Conservation (phyloP, 2,329 filamentous ascomycete genomes). For the Juglanconis juglandina region DNA sequence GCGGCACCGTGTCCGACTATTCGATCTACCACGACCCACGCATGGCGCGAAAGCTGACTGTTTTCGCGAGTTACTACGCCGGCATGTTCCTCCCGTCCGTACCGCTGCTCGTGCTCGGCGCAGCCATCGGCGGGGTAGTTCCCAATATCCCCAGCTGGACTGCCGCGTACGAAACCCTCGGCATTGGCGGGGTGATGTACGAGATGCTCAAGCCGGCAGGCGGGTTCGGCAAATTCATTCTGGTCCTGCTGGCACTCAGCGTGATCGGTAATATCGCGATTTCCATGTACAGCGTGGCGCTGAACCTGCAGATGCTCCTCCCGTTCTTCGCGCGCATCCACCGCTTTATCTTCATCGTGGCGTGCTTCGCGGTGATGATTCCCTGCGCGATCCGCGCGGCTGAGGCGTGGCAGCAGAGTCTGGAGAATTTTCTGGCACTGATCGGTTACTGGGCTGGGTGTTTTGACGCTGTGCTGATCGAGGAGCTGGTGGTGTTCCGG, state of each 20-base stretch:
- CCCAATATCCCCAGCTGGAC: slow-evolving; percentile 41
- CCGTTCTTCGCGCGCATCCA: slow-evolving; percentile 54
- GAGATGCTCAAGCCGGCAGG: slow-evolving; percentile 44
- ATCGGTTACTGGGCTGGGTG: slow-evolving; percentile 59
- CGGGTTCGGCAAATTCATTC: slow-evolving; percentile 46
- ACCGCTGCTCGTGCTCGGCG: slow-evolving; percentile 46
- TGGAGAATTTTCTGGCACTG: slow-evolving; percentile 55
- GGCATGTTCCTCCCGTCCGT: slow-evolving; percentile 50
- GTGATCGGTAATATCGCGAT: slow-evolving; percentile 43
- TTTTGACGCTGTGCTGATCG: slow-evolving; percentile 47
- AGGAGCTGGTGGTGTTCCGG: slow-evolving; percentile 49
- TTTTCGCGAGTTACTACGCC: slow-evolving; percentile 48
- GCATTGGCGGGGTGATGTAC: slow-evolving; percentile 42
- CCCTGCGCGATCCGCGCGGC: slow-evolving; percentile 55
- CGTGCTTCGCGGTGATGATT: slow-evolving; percentile 58
- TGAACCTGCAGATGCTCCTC: slow-evolving; percentile 51
- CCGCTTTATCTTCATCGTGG: slow-evolving; percentile 54
- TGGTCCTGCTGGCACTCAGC: slow-evolving; percentile 42
- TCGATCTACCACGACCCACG: slow-evolving; percentile 51
- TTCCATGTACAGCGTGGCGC: slow-evolving; percentile 36
- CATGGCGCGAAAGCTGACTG: slow-evolving; percentile 27
- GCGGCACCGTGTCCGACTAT: slow-evolving; percentile 54
- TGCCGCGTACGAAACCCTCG: slow-evolving; percentile 38
- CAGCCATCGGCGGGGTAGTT: slow-evolving; percentile 48
- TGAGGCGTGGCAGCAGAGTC: slow-evolving; percentile 52